These are phyloP conservation scores for Mortierella polycephala DNA, from an alignment of 371 early-diverging fungal genomes.

Conservation along the genomic window DNA sequence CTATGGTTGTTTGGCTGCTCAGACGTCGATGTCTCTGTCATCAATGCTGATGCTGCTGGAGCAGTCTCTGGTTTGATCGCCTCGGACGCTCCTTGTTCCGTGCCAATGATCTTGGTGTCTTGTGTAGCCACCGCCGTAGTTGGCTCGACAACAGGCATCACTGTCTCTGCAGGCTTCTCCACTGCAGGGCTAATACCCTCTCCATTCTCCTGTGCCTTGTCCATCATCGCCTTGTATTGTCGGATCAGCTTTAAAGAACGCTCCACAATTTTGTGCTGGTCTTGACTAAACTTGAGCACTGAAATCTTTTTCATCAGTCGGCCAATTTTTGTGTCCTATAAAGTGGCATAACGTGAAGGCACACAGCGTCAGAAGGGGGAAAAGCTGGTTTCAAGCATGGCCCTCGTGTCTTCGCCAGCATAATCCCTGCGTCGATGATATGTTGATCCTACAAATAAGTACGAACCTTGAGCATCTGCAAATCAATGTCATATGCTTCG, in stretches of 20 bases:
- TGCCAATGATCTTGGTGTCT: too few species aligned
- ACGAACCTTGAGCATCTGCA: conserved; percentile 36
- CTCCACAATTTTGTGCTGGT: conserved; percentile 32
- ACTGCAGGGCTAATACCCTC: conserved; percentile 23
- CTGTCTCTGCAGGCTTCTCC: conserved; percentile 6
- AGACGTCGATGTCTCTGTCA: too few species aligned
- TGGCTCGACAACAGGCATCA: background rate
- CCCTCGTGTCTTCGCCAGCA: too few species aligned
- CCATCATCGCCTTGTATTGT: conserved; percentile 32
- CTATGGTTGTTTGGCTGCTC: too few species aligned
- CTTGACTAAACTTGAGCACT: conserved; percentile 21
- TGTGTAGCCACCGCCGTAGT: too few species aligned
- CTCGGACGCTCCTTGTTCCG: too few species aligned
- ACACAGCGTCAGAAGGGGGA: background rate
- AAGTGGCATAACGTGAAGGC: background rate
- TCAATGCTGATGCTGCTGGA: too few species aligned
- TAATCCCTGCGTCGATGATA: too few species aligned
- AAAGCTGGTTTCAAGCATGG: background rate
- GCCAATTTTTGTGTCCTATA: conserved; percentile 34
- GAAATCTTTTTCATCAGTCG: conserved; percentile 37
- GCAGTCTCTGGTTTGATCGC: too few species aligned
- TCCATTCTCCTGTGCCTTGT: conserved; percentile 42
- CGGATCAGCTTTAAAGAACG: conserved; percentile 26
- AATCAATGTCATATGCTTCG: conserved; percentile 30
- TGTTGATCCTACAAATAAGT: background rate